Conservation (phyloP, 345 rosid genomes). For the Hibiscus tridactylites region DNA sequence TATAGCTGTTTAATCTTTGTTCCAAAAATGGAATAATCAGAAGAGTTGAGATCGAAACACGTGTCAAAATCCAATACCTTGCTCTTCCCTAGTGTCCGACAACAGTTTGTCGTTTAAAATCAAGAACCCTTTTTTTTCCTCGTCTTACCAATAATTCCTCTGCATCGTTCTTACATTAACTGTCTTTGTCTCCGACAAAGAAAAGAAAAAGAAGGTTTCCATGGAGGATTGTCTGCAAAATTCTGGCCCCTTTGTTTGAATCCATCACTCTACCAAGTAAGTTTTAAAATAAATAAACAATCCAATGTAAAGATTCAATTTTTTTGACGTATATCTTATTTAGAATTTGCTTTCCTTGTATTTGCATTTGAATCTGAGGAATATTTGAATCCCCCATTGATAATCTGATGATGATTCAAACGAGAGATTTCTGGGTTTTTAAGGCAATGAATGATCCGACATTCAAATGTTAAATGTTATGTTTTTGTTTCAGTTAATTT, state of each 20-base stretch:
- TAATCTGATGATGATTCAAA: not conserved
- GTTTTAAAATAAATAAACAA: not conserved
- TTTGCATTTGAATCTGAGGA: not conserved
- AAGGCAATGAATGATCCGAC: not conserved
- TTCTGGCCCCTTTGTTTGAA: not conserved
- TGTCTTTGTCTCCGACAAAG: not conserved
- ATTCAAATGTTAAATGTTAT: not conserved
- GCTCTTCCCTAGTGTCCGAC: not conserved
- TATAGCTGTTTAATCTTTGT: no score
- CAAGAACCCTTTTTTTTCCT: not conserved
- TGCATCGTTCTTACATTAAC: not conserved
- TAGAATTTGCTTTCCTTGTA: not conserved
- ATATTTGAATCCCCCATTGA: not conserved
- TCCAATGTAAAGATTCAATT: not conserved
- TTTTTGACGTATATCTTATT: not conserved
- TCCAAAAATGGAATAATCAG: not conserved
- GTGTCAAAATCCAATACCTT: not conserved
- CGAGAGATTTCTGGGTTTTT: not conserved
- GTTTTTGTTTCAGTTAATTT: not conserved
- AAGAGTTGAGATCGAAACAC: not conserved
- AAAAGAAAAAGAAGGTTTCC: not conserved
- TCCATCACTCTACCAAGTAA: not conserved
- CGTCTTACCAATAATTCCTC: constrained; percentile 1
- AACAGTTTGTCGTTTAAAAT: not conserved
- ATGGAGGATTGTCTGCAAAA: not conserved